A percentile compares a stretch with the other conserved stretches of the same genome.
phyloP scores from a whole-genome alignment of 2,329 filamentous ascomycete genomes.

The Canariomyces notabilis region DNA sequence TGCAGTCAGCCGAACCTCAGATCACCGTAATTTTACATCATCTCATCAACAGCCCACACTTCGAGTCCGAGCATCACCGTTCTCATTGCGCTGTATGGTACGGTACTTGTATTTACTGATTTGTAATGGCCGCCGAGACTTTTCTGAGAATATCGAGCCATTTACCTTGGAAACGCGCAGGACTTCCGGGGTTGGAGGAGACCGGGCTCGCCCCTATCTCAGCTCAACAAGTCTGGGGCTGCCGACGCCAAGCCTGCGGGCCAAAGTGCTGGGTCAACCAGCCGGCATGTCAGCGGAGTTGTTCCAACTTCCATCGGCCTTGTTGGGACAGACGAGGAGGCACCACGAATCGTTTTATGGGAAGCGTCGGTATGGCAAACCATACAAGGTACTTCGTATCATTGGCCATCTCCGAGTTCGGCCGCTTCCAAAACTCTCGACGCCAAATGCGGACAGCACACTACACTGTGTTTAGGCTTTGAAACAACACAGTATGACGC shows the following conservation, averaged over 20 bases:
- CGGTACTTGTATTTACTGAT: neutral
- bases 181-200: neutral
- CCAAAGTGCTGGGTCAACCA: neutral
- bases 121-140: too few relatives aligned
- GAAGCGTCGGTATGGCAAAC: neutral
- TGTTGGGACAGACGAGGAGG: too few relatives aligned
- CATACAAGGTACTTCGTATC: neutral
- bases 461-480: conserved; percentile 8
- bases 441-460: neutral
- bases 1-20: conserved; percentile 8
- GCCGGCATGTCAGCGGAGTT: neutral
- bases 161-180: too few relatives aligned
- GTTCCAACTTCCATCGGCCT: neutral
- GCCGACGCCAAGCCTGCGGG: too few relatives aligned
- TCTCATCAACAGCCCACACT: conserved; percentile 7
- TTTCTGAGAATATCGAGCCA: too few relatives aligned
- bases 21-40: conserved; percentile 15
- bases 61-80: conserved; percentile 1
- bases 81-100: neutral
- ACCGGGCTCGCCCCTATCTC: neutral
- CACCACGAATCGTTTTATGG: too few relatives aligned
- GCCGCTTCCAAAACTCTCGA: conserved; percentile 1
- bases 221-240: neutral
- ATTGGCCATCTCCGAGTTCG: conserved; percentile 18
- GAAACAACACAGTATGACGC: conserved; percentile 16